These are phyloP conservation scores for Diplocarpon rosae DNA, from an alignment of 2,329 filamentous ascomycete genomes.

Conservation along the genomic window DNA sequence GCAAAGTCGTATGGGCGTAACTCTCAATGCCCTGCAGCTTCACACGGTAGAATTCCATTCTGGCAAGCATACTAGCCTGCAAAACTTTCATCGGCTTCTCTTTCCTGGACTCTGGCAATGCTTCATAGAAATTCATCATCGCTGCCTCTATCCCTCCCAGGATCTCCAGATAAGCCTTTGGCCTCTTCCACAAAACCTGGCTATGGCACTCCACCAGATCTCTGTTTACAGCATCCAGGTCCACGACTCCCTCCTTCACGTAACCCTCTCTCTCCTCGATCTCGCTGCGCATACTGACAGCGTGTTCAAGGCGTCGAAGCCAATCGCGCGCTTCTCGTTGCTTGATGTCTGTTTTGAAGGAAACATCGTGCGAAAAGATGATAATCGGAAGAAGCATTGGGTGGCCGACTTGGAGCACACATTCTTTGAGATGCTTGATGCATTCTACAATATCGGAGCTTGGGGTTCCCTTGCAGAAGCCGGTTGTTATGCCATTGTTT, in stretches of 20 bases:
- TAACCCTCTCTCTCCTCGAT: constrained; percentile 34
- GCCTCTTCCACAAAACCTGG: constrained; percentile 53
- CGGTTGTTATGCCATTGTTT: constrained; percentile 43
- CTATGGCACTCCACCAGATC: constrained; percentile 55
- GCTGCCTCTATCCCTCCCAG: constrained; percentile 38
- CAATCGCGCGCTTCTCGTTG: constrained; percentile 52
- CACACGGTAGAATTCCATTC: constrained; percentile 48
- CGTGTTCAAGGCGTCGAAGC: constrained; percentile 50
- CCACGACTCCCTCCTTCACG: constrained; percentile 38
- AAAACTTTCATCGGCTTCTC: constrained; percentile 31
- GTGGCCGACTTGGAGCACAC: constrained; percentile 42
- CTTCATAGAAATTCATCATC: constrained; percentile 13
- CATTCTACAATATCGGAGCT: constrained; percentile 43
- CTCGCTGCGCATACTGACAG: constrained; percentile 45
- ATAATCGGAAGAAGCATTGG: constrained; percentile 50
- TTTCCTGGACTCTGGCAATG: constrained; percentile 12
- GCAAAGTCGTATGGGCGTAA: constrained; percentile 50
- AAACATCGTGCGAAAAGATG: constrained; percentile 48
- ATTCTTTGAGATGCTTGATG: constrained; percentile 41
- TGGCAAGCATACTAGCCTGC: constrained; percentile 40
- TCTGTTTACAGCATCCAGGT: constrained; percentile 49
- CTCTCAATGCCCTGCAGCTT: constrained; percentile 54
- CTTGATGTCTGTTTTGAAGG: constrained; percentile 45
- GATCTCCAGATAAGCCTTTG: constrained; percentile 49
- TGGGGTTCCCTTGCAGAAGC: constrained; percentile 50